These are phyloP conservation scores for Neurospora sp. DNA, from an alignment of 495 filamentous ascomycete genomes.

Conservation along the genomic window DNA sequence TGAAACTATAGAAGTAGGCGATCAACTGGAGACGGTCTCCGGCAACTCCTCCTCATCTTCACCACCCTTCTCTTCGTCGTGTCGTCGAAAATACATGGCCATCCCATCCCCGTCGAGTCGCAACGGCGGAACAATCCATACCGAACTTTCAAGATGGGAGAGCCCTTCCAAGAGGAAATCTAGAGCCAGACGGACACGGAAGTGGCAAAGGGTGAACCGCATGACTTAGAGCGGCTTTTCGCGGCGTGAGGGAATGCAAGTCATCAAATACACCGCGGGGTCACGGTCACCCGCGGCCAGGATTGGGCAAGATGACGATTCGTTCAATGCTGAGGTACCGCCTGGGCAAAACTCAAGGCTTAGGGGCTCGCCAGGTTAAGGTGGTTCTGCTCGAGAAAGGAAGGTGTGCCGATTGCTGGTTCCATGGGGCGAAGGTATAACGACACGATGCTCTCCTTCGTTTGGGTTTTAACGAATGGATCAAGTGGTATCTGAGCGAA, in stretches of 20 bases:
- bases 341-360: slow-evolving; percentile 18
- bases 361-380: not conserved
- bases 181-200: slow-evolving; percentile 27
- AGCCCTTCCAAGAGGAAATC: slow-evolving; percentile 41
- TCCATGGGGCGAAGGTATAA: no score
- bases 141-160: slow-evolving; percentile 42
- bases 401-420: no score
- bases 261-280: not conserved
- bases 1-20: not conserved
- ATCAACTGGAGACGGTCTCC: not conserved
- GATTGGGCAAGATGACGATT: slow-evolving; percentile 13
- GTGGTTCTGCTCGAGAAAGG: no score
- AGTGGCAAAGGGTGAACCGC: not conserved
- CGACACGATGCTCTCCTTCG: no score
- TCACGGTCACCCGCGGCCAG: no score
- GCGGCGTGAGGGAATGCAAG: slow-evolving; percentile 22
- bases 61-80: not conserved
- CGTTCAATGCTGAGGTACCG: slow-evolving; percentile 22
- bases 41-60: not conserved
- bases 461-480: no score
- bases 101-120: not conserved
- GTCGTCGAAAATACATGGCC: not conserved
- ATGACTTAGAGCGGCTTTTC: slow-evolving; percentile 14
- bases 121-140: slow-evolving; percentile 40
- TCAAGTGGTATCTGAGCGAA: no score